phyloP scores from a whole-genome alignment of 2,329 filamentous ascomycete genomes.

The Pseudonectria buxi region DNA sequence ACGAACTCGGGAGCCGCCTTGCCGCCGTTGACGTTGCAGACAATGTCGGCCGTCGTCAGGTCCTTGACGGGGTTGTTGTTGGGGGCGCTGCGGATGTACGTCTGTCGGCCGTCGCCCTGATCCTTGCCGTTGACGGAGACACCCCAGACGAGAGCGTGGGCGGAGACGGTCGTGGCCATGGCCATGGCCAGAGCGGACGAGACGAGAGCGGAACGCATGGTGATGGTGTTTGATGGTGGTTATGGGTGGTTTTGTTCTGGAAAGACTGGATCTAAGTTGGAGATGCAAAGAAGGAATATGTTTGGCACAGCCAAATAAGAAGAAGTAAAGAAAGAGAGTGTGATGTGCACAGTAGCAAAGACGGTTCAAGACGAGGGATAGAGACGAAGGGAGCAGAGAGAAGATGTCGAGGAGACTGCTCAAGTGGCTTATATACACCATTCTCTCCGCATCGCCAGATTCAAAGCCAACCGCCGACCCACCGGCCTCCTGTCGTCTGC shows the following conservation, averaged over 20 bases:
- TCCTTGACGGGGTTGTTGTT: constrained; percentile 40
- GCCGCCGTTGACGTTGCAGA: constrained; percentile 38
- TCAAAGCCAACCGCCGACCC: no score
- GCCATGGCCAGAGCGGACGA: constrained; percentile 27
- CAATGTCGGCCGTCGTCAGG: constrained; percentile 33
- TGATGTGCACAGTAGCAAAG: constrained; percentile 9
- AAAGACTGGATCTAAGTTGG: background rate
- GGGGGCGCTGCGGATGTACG: constrained; percentile 38
- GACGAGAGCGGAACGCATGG: constrained; percentile 26
- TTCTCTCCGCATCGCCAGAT: no score
- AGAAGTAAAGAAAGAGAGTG: constrained; percentile 11
- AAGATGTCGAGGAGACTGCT: constrained; percentile 1
- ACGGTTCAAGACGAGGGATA: constrained; percentile 19
- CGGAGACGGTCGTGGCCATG: constrained; percentile 32
- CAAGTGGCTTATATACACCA: no score
- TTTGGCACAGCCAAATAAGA: constrained; percentile 25
- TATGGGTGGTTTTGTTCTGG: constrained; percentile 4
- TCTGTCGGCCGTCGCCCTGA: constrained; percentile 33
- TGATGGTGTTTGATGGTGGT: constrained; percentile 12
- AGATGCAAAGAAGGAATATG: constrained; percentile 18
- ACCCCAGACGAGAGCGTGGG: constrained; percentile 40
- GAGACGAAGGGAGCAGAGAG: constrained; percentile 3
- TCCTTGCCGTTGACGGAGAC: constrained; percentile 42
- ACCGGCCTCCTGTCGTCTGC: no score
- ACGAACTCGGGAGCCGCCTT: constrained; percentile 32